These are phyloP conservation scores for Papiliotrema terrestris DNA, from an alignment of 1,284 basidiomycete genomes.

Conservation along the genomic window DNA sequence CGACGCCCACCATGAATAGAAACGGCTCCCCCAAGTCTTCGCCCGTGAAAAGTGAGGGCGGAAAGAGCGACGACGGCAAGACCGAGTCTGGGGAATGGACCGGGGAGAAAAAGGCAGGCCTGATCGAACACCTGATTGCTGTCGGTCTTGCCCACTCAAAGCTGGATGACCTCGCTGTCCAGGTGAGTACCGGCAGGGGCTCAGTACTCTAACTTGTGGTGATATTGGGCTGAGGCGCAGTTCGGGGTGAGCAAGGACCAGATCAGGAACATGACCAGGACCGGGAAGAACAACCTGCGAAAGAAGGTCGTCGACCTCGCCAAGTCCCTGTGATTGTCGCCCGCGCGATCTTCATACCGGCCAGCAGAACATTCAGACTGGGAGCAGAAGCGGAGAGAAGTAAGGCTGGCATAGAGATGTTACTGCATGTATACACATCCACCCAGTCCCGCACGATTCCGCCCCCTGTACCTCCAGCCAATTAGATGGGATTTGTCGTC, in stretches of 20 bases:
- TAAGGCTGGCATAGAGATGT: background rate
- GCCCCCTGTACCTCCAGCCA: too few relatives aligned
- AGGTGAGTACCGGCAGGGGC: background rate
- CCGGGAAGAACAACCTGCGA: background rate
- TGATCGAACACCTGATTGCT: background rate
- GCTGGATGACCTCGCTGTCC: background rate
- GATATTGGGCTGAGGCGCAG: background rate
- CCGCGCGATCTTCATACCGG: background rate
- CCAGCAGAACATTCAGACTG: background rate
- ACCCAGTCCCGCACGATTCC: too few relatives aligned
- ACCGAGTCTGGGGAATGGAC: background rate
- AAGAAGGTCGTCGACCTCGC: background rate
- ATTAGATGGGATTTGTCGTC: too few relatives aligned
- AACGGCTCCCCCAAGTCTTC: background rate
- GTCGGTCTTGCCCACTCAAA: background rate
- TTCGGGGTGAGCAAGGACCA: constrained; percentile 1
- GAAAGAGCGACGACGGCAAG: background rate
- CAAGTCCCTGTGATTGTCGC: background rate
- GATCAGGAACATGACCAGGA: background rate
- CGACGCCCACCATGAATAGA: background rate
- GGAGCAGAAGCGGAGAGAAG: too few relatives aligned
- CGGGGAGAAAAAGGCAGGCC: background rate
- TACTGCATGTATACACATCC: too few relatives aligned
- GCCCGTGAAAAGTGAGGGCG: background rate
- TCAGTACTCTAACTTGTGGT: background rate